A percentile compares a stretch with the other conserved stretches of the same genome.
These are phyloP conservation scores for Ceratocystis huliohia DNA, from an alignment of 2,329 filamentous ascomycete genomes.

Conservation along the genomic window DNA sequence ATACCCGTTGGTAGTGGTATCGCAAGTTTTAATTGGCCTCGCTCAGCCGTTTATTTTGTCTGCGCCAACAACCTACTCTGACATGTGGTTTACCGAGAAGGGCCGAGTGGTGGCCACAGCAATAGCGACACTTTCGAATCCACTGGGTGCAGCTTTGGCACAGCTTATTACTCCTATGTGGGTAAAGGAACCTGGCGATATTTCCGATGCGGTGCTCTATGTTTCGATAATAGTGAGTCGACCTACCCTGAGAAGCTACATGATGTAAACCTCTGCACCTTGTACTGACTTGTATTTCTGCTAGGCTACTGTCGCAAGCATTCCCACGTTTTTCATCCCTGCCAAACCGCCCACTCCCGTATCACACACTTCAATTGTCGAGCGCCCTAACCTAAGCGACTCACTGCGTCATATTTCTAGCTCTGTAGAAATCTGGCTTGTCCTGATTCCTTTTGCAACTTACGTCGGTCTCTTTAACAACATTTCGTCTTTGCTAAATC, in stretches of 20 bases:
- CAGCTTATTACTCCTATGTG: slow-evolving; percentile 75
- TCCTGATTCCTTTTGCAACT: slow-evolving; percentile 66
- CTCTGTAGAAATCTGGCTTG: slow-evolving; percentile 64
- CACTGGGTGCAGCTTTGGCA: slow-evolving; percentile 75
- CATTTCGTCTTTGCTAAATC: slow-evolving; percentile 74
- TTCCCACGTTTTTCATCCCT: slow-evolving; percentile 76
- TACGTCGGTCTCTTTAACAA: slow-evolving; percentile 94
- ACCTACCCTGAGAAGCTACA: neutral
- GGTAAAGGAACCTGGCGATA: slow-evolving; percentile 48
- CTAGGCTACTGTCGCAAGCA: slow-evolving; percentile 47
- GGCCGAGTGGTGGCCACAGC: slow-evolving; percentile 83
- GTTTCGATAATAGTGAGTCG: slow-evolving; percentile 65
- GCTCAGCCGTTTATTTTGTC: slow-evolving; percentile 86
- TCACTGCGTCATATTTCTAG: slow-evolving; percentile 41
- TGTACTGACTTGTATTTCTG: neutral
- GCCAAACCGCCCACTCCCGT: slow-evolving; percentile 63
- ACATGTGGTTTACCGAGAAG: slow-evolving; percentile 71
- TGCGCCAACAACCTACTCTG: slow-evolving; percentile 80
- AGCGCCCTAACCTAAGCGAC: slow-evolving; percentile 40
- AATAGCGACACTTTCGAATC: slow-evolving; percentile 72
- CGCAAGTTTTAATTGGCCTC: slow-evolving; percentile 79
- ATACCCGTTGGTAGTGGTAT: slow-evolving; percentile 73
- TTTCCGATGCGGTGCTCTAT: slow-evolving; percentile 75
- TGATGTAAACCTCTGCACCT: neutral
- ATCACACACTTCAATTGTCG: slow-evolving; percentile 51